Percentiles rank a stretch among this genome's conserved stretches.
Evolutionary conservation across 163 green algal genomes (phyloP).

Genomic region (Scenedesmus sp.): DNA sequence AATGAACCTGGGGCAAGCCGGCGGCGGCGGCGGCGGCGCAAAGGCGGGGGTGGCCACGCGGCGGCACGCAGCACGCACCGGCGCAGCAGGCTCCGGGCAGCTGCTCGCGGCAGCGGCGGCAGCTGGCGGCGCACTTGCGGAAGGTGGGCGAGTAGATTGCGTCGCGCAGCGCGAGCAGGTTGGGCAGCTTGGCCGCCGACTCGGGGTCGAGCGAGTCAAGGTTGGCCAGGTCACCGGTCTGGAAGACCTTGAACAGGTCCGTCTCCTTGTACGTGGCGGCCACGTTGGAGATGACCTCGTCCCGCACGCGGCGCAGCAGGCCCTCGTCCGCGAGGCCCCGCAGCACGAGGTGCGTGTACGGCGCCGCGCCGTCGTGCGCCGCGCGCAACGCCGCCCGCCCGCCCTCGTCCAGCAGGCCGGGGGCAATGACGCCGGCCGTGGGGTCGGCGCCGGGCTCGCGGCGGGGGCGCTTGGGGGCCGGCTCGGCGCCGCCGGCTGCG

Average conservation of each 20-base stretch:
- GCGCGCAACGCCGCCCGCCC: conserved; percentile 15
- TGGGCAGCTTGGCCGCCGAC: conserved; percentile 66
- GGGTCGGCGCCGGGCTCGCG: too few relatives aligned
- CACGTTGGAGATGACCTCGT: conserved; percentile 87
- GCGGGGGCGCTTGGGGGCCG: too few relatives aligned
- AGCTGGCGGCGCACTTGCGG: too few relatives aligned
- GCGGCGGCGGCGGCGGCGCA: neutral
- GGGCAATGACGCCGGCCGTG: conserved; percentile 23
- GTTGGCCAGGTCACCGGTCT: conserved; percentile 85
- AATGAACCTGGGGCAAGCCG: conserved; percentile 49
- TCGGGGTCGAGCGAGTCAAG: conserved; percentile 73
- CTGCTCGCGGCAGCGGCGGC: too few relatives aligned
- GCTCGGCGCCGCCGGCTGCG: too few relatives aligned
- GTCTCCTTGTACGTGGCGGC: conserved; percentile 93
- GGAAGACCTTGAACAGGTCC: conserved; percentile 93
- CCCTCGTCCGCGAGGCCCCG: conserved; percentile 48
- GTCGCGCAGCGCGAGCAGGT: conserved; percentile 72
- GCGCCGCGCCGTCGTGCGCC: conserved; percentile 24
- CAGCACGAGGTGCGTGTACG: conserved; percentile 67
- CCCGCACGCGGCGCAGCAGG: conserved; percentile 64
- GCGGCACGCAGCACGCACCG: too few relatives aligned
- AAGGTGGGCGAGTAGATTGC: conserved; percentile 82
- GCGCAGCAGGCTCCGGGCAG: too few relatives aligned
- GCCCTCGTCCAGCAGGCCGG: conserved; percentile 1
- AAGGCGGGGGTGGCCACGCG: too few relatives aligned